Percentiles rank a stretch among this genome's conserved stretches.
Evolutionary conservation across 176 grass and related monocot species (phyloP).

Genomic region (Ensete glaucum): DNA sequence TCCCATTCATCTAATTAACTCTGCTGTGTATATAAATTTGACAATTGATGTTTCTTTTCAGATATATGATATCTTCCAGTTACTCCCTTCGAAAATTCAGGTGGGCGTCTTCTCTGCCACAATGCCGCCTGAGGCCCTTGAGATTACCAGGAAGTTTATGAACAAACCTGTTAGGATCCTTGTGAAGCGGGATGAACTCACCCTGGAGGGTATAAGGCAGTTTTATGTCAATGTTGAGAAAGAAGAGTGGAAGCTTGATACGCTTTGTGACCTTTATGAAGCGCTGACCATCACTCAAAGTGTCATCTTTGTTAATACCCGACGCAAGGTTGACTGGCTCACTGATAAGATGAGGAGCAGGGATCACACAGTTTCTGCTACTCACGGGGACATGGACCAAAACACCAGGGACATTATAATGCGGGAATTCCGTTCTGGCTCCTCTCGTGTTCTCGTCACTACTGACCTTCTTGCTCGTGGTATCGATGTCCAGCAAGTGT

Average conservation of each 20-base stretch:
- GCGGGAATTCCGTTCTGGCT: conserved; percentile 70
- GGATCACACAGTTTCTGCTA: conserved; percentile 67
- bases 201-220: conserved; percentile 75
- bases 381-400: conserved; percentile 71
- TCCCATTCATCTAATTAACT: background rate
- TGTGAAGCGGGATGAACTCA: conserved; percentile 75
- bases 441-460: conserved; percentile 68
- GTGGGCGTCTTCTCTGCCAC: conserved; percentile 80
- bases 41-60: conserved; percentile 15
- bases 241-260: conserved; percentile 75
- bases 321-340: conserved; percentile 86
- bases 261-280: conserved; percentile 59
- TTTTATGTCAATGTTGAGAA: conserved; percentile 66
- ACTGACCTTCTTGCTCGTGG: conserved; percentile 66
- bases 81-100: conserved; percentile 60
- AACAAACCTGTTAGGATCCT: conserved; percentile 72
- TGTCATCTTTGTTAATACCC: conserved; percentile 82
- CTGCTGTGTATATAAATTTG: background rate
- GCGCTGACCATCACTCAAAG: conserved; percentile 72
- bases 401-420: conserved; percentile 81
- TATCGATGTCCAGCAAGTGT: conserved; percentile 79
- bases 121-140: conserved; percentile 73
- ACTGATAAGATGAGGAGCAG: conserved; percentile 74
- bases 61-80: conserved; percentile 82
- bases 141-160: conserved; percentile 76